Evolutionary conservation across 768 basidiomycete species (phyloP).

Genomic region (Hygrocybe punicea): DNA sequence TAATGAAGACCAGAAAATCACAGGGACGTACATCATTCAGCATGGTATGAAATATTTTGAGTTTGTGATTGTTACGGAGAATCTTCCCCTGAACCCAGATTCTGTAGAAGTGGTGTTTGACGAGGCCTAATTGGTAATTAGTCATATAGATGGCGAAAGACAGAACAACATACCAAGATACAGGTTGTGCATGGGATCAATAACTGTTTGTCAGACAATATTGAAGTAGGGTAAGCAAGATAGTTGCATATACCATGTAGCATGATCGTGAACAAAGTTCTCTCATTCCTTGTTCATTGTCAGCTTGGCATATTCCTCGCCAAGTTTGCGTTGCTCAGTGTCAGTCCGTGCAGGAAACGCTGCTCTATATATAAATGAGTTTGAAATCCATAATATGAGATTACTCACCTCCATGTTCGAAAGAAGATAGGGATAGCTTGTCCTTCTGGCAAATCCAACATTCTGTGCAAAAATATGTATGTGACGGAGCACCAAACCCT

Average conservation of each 20-base stretch:
- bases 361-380: not conserved
- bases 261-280: not conserved
- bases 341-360: not conserved
- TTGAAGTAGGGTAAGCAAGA: slow-evolving; percentile 30
- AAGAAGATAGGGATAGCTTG: not conserved
- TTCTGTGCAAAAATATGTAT: slow-evolving; percentile 33
- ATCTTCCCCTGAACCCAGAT: slow-evolving; percentile 19
- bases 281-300: not conserved
- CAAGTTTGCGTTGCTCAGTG: not conserved
- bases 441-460: slow-evolving; percentile 29
- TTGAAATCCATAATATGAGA: not conserved
- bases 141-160: not conserved
- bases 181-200: slow-evolving; percentile 36
- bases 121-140: not conserved
- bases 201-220: slow-evolving; percentile 21
- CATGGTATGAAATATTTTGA: slow-evolving; percentile 2
- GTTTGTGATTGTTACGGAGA: slow-evolving; percentile 8
- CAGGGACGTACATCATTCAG: not conserved
- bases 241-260: slow-evolving; percentile 15
- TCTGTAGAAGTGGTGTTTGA: slow-evolving; percentile 15
- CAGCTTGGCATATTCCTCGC: not conserved
- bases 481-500: slow-evolving; percentile 29
- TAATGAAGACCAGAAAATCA: too few relatives aligned
- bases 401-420: not conserved
- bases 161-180: slow-evolving; percentile 23